Percentiles rank a stretch among this genome's conserved stretches.
Evolutionary conservation across 139 green algal species (phyloP).

Genomic region (Ettlia oleoabundans): DNA sequence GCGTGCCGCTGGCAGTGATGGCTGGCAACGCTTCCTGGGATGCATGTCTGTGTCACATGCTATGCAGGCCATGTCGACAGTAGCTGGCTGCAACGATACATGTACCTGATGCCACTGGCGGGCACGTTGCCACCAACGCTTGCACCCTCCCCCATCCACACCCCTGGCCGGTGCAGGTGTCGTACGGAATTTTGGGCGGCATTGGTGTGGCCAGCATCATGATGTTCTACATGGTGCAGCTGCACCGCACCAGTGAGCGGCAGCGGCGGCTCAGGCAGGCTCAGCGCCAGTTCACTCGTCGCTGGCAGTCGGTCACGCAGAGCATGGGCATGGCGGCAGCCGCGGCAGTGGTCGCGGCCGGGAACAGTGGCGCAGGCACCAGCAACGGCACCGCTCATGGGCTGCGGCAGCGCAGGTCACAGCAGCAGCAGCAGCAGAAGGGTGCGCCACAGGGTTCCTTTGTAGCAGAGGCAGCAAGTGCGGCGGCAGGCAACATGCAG

Average conservation of each 20-base stretch:
- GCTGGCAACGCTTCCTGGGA: too few relatives aligned
- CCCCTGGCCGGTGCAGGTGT: too few relatives aligned
- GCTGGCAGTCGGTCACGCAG: not conserved
- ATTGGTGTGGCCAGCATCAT: slow-evolving; percentile 32
- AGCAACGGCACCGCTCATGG: not conserved
- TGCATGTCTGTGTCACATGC: too few relatives aligned
- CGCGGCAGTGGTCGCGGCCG: not conserved
- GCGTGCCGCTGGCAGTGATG: too few relatives aligned
- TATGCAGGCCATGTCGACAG: too few relatives aligned
- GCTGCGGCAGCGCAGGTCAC: not conserved
- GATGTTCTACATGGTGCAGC: slow-evolving; percentile 22
- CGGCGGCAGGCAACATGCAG: not conserved
- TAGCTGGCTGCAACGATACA: too few relatives aligned
- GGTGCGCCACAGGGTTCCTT: not conserved
- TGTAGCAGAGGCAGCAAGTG: not conserved
- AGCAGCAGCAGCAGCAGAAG: not conserved
- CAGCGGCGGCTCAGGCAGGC: slow-evolving; percentile 6
- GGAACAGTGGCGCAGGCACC: not conserved
- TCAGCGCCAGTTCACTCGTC: slow-evolving; percentile 1
- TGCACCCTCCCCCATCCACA: too few relatives aligned
- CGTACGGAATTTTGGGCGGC: slow-evolving; percentile 37
- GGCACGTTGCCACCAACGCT: too few relatives aligned
- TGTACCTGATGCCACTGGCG: too few relatives aligned
- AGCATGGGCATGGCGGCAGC: slow-evolving; percentile 11
- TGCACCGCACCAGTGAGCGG: slow-evolving; percentile 18